Evolutionary conservation across 306 rosid genomes (phyloP), one percentile per base, ranked within the genome.

Genomic region (Psophocarpus tetragonolobus): DNA sequence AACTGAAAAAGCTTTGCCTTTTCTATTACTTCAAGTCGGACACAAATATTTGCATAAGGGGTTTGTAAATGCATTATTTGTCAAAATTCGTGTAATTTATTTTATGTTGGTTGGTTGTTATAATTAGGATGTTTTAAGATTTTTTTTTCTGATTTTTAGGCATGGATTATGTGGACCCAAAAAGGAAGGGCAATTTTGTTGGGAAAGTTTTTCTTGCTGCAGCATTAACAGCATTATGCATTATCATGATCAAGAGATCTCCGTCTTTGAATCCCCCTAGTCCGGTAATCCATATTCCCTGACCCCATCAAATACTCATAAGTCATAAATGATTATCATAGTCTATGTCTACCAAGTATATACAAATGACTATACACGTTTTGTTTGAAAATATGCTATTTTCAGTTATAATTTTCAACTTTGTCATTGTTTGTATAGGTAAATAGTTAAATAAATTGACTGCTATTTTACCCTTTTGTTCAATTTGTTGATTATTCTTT

Each of bases 151-250:
- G 75, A 44, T 60, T 84, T 80, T 36, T 41, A 96, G 99, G 99
- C 74, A 80, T 88, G 96, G 98, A 92, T 63, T 96, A 90, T 78
- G 79, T 85, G 42, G 97, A 96, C 77, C 90, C 94, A 5, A 96
- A 92, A 82, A 83, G 89, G 90, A 92, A 90, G 95, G 85, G 87
- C 68, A 85, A 77, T 73, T 56, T 80, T 74, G 80, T 91, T 18
- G 99, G 92, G 70, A 96, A 93, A 79, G 79, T 96, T 76, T 24
- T 91, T 71, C 88, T 91, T 84, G 93, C 90, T 83, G 99, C 91
- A 68, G 74, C 82, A 21, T 82, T 96, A 20, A 91, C 97, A 0
- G 86, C 93, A 75, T 41, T 96, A 85, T 92, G 97, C 74, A 87
- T 96, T 66, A 38, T 96, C 57, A 50, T 96, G 94, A 85, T 96